Evolutionary conservation across 441 rosid genomes (phyloP).

Genomic region (Adansonia gregorii): DNA sequence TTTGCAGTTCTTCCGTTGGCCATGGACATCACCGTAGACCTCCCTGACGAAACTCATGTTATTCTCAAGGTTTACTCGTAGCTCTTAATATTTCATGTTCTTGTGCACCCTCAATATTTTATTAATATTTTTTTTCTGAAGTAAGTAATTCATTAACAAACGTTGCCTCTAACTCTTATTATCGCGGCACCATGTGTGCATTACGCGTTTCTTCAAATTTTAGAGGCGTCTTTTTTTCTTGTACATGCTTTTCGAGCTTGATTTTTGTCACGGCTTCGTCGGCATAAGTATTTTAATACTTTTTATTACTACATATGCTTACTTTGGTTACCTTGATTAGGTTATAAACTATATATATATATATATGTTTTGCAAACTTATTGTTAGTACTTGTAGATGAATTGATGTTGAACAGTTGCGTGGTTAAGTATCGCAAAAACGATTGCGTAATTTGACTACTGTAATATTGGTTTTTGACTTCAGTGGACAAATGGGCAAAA

Average conservation of each 20-base stretch:
- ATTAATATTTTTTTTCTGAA: background rate
- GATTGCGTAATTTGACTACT: conserved; percentile 26
- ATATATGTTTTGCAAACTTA: background rate
- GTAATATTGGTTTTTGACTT: conserved; percentile 19
- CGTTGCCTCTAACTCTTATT: background rate
- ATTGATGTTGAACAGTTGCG: conserved; percentile 1
- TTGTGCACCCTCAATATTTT: conserved; percentile 29
- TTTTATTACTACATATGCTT: background rate
- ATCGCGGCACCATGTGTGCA: conserved; percentile 22
- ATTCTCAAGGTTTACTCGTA: conserved; percentile 61
- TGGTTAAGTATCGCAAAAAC: background rate
- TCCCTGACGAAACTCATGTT: conserved; percentile 77
- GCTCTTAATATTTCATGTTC: conserved; percentile 33
- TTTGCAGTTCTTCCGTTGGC: conserved; percentile 85
- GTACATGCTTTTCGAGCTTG: conserved; percentile 30
- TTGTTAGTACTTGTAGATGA: background rate
- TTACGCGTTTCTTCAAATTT: conserved; percentile 22
- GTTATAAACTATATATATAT: background rate
- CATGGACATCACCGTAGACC: conserved; percentile 78
- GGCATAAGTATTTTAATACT: background rate
- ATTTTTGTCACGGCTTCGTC: conserved; percentile 5
- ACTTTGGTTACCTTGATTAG: background rate
- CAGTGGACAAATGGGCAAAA: conserved; percentile 3
- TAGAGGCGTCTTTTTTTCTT: conserved; percentile 13
- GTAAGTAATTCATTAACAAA: background rate